Conservation (phyloP, 2,329 filamentous ascomycete genomes). For the Nannizziopsis arthrosporioides region DNA sequence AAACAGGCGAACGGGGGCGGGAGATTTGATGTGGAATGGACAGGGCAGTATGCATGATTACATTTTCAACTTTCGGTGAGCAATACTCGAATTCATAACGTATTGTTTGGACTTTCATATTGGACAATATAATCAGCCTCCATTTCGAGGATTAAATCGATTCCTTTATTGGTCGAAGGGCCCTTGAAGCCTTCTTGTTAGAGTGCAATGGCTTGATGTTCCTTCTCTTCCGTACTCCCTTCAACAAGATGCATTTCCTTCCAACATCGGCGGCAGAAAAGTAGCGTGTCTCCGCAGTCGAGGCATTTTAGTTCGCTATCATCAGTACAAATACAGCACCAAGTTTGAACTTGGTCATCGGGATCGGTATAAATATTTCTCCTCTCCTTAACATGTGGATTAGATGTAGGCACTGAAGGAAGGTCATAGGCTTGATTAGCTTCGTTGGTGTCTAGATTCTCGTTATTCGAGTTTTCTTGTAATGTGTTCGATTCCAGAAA, state of each 20-base stretch:
- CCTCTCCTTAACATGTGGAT: not conserved
- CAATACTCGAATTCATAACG: too few relatives aligned
- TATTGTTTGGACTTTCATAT: too few relatives aligned
- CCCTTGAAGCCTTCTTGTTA: slow-evolving; percentile 3
- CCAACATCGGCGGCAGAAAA: slow-evolving; percentile 73
- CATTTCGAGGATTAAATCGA: too few relatives aligned
- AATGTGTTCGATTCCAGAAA: slow-evolving; percentile 4
- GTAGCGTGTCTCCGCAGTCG: slow-evolving; percentile 53
- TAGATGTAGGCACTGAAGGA: slow-evolving; percentile 19
- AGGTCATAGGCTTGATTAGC: slow-evolving; percentile 7
- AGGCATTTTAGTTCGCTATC: slow-evolving; percentile 62
- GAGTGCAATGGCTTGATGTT: slow-evolving; percentile 57
- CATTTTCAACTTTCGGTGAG: too few relatives aligned
- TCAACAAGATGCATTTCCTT: slow-evolving; percentile 64
- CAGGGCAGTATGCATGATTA: too few relatives aligned
- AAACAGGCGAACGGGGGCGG: too few relatives aligned
- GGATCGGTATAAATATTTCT: slow-evolving; percentile 23
- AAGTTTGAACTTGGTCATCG: slow-evolving; percentile 54
- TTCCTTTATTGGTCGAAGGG: not conserved
- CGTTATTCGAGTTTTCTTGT: not conserved
- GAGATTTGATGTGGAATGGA: too few relatives aligned
- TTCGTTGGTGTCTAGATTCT: not conserved
- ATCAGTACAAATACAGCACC: slow-evolving; percentile 74
- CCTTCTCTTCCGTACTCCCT: slow-evolving; percentile 58
- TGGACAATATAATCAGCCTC: too few relatives aligned